Conservation (phyloP, 768 basidiomycete genomes). For the Tricholoma saponaceum region DNA sequence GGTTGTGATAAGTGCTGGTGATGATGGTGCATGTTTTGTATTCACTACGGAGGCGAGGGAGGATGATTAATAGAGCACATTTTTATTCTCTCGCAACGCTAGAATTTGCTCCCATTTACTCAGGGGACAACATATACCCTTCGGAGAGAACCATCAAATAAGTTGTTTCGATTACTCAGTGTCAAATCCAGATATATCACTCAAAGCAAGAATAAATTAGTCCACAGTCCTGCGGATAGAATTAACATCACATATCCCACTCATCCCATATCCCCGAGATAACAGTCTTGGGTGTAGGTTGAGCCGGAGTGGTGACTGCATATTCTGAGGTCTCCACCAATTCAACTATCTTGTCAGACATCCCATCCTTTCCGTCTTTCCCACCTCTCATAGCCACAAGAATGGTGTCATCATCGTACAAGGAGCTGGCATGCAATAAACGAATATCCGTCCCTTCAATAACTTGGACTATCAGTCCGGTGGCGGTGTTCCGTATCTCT, state of each 20-base stretch:
- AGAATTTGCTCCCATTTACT: background rate
- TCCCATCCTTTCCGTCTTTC: conserved; percentile 51
- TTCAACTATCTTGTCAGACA: conserved; percentile 63
- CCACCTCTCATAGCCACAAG: conserved; percentile 62
- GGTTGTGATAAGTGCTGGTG: conserved; percentile 83
- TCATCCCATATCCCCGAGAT: conserved; percentile 58
- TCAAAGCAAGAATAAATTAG: background rate
- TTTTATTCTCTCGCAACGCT: background rate
- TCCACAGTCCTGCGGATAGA: background rate
- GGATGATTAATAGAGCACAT: conserved; percentile 13
- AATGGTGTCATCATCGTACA: conserved; percentile 41
- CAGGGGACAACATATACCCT: background rate
- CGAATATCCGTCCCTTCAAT: conserved; percentile 71
- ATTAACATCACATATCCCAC: conserved; percentile 55
- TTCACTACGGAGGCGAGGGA: conserved; percentile 62
- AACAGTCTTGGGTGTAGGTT: conserved; percentile 13
- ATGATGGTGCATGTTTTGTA: conserved; percentile 85
- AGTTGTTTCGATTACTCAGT: background rate
- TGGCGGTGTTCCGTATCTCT: conserved; percentile 63
- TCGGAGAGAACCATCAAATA: background rate
- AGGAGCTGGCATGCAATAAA: conserved; percentile 47
- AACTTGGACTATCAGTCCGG: conserved; percentile 76
- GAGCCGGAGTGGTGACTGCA: conserved; percentile 26
- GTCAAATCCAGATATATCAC: too few relatives aligned
- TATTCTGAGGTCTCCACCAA: conserved; percentile 66